Evolutionary conservation across 768 basidiomycete species (phyloP).

Genomic region (Lactarius evosmus): DNA sequence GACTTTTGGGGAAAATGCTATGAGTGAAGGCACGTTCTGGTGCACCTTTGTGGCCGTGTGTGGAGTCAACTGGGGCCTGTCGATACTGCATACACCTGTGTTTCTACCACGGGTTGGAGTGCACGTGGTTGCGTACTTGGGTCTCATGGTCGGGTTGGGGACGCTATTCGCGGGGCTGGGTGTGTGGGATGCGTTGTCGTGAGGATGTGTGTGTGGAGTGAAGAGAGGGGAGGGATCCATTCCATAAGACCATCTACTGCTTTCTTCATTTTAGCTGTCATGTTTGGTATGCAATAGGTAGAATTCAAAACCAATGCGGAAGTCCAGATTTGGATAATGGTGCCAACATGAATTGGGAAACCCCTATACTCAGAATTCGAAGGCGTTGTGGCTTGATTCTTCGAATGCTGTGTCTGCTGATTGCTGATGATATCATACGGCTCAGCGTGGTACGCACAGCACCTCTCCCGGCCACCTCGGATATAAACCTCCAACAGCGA

Average conservation of each 20-base stretch:
- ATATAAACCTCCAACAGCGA: background rate
- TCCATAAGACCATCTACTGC: too few relatives aligned
- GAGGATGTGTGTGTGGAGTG: too few relatives aligned
- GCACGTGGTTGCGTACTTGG: slow-evolving; percentile 71
- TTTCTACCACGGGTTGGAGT: slow-evolving; percentile 71
- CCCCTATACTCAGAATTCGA: slow-evolving; percentile 7
- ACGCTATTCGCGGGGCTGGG: slow-evolving; percentile 71
- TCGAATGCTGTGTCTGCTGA: background rate
- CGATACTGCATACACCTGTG: slow-evolving; percentile 62
- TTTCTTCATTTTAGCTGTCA: background rate
- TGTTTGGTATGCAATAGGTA: background rate
- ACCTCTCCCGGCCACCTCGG: background rate
- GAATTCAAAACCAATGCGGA: background rate
- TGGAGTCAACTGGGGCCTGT: slow-evolving; percentile 47
- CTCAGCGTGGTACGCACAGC: background rate
- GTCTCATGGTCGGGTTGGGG: slow-evolving; percentile 61
- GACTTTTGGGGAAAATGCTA: background rate
- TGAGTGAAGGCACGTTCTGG: slow-evolving; percentile 30
- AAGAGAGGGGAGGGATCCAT: too few relatives aligned
- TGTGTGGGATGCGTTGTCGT: slow-evolving; percentile 66
- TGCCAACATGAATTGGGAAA: background rate
- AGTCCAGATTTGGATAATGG: background rate
- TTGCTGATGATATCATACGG: background rate
- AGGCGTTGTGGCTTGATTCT: slow-evolving; percentile 17
- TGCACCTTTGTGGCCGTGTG: slow-evolving; percentile 34